Evolutionary conservation across 352 stramenopile genomes (phyloP).

Genomic region (Globisporangium heterothallicum): DNA sequence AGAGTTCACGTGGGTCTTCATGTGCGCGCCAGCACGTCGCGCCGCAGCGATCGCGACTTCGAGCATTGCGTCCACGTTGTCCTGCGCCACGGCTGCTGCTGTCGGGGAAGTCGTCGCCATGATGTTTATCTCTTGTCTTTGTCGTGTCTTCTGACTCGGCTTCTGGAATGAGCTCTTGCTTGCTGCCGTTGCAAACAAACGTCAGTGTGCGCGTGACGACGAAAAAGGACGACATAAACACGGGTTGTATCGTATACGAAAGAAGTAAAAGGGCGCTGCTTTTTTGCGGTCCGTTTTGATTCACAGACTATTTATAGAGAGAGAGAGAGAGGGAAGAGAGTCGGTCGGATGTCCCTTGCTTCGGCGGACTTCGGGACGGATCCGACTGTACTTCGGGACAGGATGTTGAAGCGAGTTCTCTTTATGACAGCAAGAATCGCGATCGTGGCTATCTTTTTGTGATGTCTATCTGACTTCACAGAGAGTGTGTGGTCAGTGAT

Average conservation of each 20-base stretch:
- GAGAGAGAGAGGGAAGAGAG: no score
- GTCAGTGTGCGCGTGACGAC: no score
- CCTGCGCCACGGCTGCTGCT: neutral
- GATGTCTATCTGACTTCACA: no score
- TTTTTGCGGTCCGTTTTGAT: no score
- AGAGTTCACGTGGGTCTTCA: constrained; percentile 53
- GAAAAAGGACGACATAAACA: neutral
- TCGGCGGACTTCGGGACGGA: neutral
- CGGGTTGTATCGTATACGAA: neutral
- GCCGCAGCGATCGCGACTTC: constrained; percentile 55
- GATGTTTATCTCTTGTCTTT: neutral
- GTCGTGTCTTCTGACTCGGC: neutral
- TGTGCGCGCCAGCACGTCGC: constrained; percentile 59
- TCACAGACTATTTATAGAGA: neutral
- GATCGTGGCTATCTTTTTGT: no score
- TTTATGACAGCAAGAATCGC: no score
- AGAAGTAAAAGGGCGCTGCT: constrained; percentile 2
- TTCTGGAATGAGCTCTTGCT: constrained; percentile 7
- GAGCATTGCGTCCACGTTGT: constrained; percentile 41
- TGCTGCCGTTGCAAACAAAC: neutral
- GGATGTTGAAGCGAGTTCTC: neutral
- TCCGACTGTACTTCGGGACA: neutral
- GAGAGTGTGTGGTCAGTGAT: no score
- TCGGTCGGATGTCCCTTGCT: neutral
- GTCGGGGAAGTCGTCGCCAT: constrained; percentile 2